A percentile compares a stretch with the other conserved stretches of the same genome.
phyloP scores from a whole-genome alignment of 2,329 filamentous ascomycete genomes.

The Pseudocercospora cruenta region DNA sequence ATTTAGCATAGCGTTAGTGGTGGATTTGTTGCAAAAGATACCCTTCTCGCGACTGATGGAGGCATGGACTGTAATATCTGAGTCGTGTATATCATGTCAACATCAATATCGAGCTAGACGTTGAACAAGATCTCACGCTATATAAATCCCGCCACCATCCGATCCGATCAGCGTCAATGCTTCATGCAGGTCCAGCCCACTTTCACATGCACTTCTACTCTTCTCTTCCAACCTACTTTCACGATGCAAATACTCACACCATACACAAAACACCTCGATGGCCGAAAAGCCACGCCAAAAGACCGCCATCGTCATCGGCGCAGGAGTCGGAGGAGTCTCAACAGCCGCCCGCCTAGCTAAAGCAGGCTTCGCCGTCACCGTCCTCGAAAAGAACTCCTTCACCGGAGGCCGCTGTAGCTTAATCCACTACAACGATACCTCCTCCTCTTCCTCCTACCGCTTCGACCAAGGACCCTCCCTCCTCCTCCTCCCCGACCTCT shows the following conservation, averaged over 20 bases:
- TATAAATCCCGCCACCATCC: not conserved
- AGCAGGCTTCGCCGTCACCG: conserved; percentile 71
- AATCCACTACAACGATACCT: conserved; percentile 47
- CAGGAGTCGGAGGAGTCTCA: conserved; percentile 72
- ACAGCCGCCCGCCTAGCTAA: conserved; percentile 70
- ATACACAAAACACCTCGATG: not conserved
- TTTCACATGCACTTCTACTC: conserved; percentile 5
- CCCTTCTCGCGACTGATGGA: not conserved
- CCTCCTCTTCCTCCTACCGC: conserved; percentile 51
- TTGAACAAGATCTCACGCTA: not conserved
- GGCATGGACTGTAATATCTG: not conserved
- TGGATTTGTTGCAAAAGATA: not conserved
- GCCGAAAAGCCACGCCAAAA: conserved; percentile 33
- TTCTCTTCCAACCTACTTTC: not conserved
- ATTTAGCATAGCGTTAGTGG: not conserved
- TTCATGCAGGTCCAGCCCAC: conserved; percentile 9
- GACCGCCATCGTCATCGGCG: conserved; percentile 62
- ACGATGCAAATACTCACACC: not conserved
- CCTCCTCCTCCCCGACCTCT: conserved; percentile 71
- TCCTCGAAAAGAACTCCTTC: conserved; percentile 76
- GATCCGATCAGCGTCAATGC: not conserved
- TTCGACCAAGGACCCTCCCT: conserved; percentile 80
- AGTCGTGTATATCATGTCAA: not conserved
- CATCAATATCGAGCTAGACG: not conserved
- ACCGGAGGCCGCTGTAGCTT: conserved; percentile 73